Conservation (phyloP, 352 stramenopile species). For the Globisporangium nagaii region DNA sequence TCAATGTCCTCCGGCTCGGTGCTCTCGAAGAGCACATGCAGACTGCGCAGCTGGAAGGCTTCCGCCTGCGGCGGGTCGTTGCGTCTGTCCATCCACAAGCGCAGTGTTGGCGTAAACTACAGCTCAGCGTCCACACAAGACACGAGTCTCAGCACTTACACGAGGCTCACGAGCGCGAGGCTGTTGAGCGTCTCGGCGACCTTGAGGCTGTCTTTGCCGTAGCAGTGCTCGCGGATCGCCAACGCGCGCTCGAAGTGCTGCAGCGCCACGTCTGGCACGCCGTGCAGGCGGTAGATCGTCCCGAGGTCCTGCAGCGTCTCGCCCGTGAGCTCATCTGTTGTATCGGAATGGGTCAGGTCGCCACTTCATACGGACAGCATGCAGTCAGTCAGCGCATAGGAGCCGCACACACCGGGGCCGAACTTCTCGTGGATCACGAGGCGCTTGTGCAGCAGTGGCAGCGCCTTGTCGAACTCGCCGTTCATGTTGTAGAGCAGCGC, state of each 20-base stretch:
- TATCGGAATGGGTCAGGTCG: too few relatives aligned
- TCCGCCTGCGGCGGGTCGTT: slow-evolving; percentile 31
- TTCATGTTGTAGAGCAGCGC: slow-evolving; percentile 68
- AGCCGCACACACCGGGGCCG: slow-evolving; percentile 31
- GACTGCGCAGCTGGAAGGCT: slow-evolving; percentile 47
- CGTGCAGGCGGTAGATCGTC: slow-evolving; percentile 62
- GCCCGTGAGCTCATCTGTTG: slow-evolving; percentile 47
- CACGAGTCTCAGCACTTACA: slow-evolving; percentile 18
- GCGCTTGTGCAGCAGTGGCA: slow-evolving; percentile 61
- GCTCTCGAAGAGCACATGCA: slow-evolving; percentile 44
- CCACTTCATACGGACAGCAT: too few relatives aligned
- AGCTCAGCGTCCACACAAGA: too few relatives aligned
- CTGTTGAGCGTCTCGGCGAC: slow-evolving; percentile 80
- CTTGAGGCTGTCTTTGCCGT: slow-evolving; percentile 54
- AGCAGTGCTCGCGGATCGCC: slow-evolving; percentile 31
- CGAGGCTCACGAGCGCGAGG: slow-evolving; percentile 45
- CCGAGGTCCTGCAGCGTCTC: slow-evolving; percentile 63
- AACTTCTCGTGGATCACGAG: slow-evolving; percentile 84
- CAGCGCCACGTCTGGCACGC: slow-evolving; percentile 36
- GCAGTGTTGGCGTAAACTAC: too few relatives aligned
- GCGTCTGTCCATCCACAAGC: slow-evolving; percentile 15
- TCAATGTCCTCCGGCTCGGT: slow-evolving; percentile 63
- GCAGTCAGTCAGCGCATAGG: too few relatives aligned
- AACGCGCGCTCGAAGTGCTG: slow-evolving; percentile 61
- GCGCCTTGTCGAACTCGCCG: slow-evolving; percentile 54